These are phyloP conservation scores for Heliosperma pusillum DNA, from an alignment of 148 eudicot species.

Conservation along the genomic window DNA sequence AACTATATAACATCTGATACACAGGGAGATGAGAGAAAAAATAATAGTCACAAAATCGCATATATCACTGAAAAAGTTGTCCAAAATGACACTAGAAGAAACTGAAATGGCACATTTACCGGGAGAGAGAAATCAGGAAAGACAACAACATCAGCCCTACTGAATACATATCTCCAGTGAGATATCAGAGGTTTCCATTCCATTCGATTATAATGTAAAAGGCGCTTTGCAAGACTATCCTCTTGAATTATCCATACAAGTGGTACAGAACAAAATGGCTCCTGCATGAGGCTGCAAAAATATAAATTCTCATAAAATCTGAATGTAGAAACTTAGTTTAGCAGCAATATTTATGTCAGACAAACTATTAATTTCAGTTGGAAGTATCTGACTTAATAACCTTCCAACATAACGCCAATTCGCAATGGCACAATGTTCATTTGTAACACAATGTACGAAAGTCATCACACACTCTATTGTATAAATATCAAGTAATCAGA, in stretches of 20 bases:
- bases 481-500: background rate
- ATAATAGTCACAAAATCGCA: background rate
- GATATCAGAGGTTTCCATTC: slow-evolving; percentile 65
- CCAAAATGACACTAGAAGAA: background rate
- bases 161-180: slow-evolving; percentile 66
- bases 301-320: slow-evolving; percentile 59
- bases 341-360: background rate
- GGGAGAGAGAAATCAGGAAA: slow-evolving; percentile 87
- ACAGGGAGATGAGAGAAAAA: slow-evolving; percentile 38
- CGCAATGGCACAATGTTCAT: slow-evolving; percentile 7
- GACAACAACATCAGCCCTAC: slow-evolving; percentile 84
- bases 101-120: slow-evolving; percentile 39
- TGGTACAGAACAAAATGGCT: slow-evolving; percentile 95
- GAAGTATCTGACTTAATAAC: background rate
- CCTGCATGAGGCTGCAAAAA: slow-evolving; percentile 99
- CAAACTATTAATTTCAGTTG: background rate
- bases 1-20: slow-evolving; percentile 89
- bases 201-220: slow-evolving; percentile 51
- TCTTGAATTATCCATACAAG: slow-evolving; percentile 94
- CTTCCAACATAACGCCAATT: background rate
- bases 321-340: slow-evolving; percentile 4
- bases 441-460: background rate
- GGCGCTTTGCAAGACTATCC: slow-evolving; percentile 77
- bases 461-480: background rate
- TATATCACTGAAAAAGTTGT: background rate